Percentiles rank a stretch among this genome's conserved stretches.
phyloP scores from a whole-genome alignment of 2,329 filamentous ascomycete genomes.

The Sporothrix pseudoabietina region DNA sequence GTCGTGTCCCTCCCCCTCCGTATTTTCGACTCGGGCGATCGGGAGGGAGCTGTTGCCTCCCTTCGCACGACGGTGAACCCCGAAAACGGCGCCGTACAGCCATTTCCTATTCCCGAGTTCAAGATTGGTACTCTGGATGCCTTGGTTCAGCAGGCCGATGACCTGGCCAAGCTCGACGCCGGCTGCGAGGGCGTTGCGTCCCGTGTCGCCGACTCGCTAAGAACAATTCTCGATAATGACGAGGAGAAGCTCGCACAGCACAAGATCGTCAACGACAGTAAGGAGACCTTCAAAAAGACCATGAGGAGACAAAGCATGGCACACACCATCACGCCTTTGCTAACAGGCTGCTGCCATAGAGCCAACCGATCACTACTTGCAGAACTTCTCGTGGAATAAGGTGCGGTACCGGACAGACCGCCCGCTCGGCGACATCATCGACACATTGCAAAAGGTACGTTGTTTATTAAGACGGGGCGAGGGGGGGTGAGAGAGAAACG shows the following conservation, averaged over 20 bases:
- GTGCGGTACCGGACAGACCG: slow-evolving; percentile 95
- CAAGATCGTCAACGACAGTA: slow-evolving; percentile 94
- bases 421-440: slow-evolving; percentile 81
- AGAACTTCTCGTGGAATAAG: slow-evolving; percentile 93
- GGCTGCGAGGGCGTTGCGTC: slow-evolving; percentile 78
- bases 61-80: slow-evolving; percentile 70
- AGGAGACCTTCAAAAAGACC: slow-evolving; percentile 53
- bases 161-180: slow-evolving; percentile 82
- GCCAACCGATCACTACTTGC: slow-evolving; percentile 91
- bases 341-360: slow-evolving; percentile 55
- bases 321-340: background rate
- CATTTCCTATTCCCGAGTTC: slow-evolving; percentile 87
- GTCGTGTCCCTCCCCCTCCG: slow-evolving; percentile 88
- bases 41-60: slow-evolving; percentile 77
- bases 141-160: slow-evolving; percentile 93
- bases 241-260: slow-evolving; percentile 81
- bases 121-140: slow-evolving; percentile 97
- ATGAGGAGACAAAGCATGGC: no score
- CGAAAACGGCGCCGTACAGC: slow-evolving; percentile 74
- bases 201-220: slow-evolving; percentile 86
- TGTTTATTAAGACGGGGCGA: background rate
- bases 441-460: slow-evolving; percentile 81
- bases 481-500: background rate
- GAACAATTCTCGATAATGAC: slow-evolving; percentile 78
- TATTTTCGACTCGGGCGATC: slow-evolving; percentile 77